A percentile compares a stretch with the other conserved stretches of the same genome.
phyloP scores from a whole-genome alignment of 176 grass and related monocot species.

The Oryza meyeriana region DNA sequence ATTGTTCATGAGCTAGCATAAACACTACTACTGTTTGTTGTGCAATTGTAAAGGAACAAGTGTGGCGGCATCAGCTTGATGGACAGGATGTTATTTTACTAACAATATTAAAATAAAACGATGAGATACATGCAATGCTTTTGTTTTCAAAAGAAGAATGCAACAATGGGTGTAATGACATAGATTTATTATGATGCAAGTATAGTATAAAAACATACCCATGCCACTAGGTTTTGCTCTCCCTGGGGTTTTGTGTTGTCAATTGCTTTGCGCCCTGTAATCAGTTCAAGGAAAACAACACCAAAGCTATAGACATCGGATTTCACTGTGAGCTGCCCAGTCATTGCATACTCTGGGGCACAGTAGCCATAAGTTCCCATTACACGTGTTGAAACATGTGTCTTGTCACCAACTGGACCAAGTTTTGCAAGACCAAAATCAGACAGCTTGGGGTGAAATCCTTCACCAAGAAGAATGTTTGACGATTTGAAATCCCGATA shows the following conservation, averaged over 20 bases:
- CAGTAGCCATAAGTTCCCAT: slow-evolving; percentile 95
- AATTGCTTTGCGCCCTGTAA: slow-evolving; percentile 85
- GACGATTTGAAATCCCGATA: slow-evolving; percentile 91
- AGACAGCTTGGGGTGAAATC: slow-evolving; percentile 77
- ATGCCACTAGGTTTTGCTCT: slow-evolving; percentile 90
- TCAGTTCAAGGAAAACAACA: slow-evolving; percentile 88
- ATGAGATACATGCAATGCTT: neutral
- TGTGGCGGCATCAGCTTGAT: neutral
- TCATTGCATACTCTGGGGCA: slow-evolving; percentile 96
- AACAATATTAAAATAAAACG: neutral
- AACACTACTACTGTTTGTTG: neutral
- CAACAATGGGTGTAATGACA: neutral
- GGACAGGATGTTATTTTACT: neutral
- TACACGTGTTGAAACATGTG: slow-evolving; percentile 86
- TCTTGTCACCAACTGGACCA: slow-evolving; percentile 91
- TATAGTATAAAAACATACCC: slow-evolving; percentile 51
- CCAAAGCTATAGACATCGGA: slow-evolving; percentile 93
- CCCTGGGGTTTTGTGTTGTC: slow-evolving; percentile 65
- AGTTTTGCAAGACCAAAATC: slow-evolving; percentile 92
- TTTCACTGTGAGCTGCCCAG: slow-evolving; percentile 84
- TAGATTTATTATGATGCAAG: slow-evolving; percentile 15
- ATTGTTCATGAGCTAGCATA: neutral
- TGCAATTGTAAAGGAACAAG: neutral
- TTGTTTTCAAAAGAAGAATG: neutral
- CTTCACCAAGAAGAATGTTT: slow-evolving; percentile 88